Conservation (phyloP, 805 yeast species). For the Metschnikowia reukaufii region DNA sequence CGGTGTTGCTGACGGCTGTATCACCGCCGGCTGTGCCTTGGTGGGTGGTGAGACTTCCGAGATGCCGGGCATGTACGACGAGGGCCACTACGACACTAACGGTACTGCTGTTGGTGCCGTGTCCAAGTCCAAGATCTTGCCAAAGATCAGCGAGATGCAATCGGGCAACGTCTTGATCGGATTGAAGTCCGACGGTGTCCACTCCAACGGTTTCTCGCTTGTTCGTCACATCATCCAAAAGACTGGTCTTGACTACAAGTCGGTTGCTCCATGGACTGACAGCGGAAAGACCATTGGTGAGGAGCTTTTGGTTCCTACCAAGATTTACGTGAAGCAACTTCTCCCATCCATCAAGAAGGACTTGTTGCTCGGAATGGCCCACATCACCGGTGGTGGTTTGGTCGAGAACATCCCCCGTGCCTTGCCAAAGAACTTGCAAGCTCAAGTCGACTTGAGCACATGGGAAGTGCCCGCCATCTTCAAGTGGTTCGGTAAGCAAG, state of each 20-base stretch:
- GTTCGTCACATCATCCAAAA: slow-evolving; percentile 89
- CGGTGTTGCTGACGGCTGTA: slow-evolving; percentile 97
- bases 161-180: slow-evolving; percentile 86
- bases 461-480: slow-evolving; percentile 91
- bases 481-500: slow-evolving; percentile 91
- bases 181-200: slow-evolving; percentile 87
- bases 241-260: slow-evolving; percentile 67
- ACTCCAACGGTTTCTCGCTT: slow-evolving; percentile 94
- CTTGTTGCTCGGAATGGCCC: slow-evolving; percentile 83
- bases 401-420: slow-evolving; percentile 96
- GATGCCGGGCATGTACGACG: slow-evolving; percentile 98
- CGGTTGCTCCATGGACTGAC: slow-evolving; percentile 81
- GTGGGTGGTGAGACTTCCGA: slow-evolving; percentile 99
- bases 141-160: slow-evolving; percentile 64
- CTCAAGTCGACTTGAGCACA: slow-evolving; percentile 69
- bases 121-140: slow-evolving; percentile 68
- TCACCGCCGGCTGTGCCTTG: slow-evolving; percentile 91
- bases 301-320: slow-evolving; percentile 84
- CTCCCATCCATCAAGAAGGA: slow-evolving; percentile 69
- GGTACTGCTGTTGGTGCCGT: slow-evolving; percentile 99
- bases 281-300: slow-evolving; percentile 72
- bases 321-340: slow-evolving; percentile 90
- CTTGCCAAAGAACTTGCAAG: slow-evolving; percentile 76
- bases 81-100: slow-evolving; percentile 94
- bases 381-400: slow-evolving; percentile 98